phyloP scores from a whole-genome alignment of 2,329 filamentous ascomycete species.

The Paradendryphiella salina region DNA sequence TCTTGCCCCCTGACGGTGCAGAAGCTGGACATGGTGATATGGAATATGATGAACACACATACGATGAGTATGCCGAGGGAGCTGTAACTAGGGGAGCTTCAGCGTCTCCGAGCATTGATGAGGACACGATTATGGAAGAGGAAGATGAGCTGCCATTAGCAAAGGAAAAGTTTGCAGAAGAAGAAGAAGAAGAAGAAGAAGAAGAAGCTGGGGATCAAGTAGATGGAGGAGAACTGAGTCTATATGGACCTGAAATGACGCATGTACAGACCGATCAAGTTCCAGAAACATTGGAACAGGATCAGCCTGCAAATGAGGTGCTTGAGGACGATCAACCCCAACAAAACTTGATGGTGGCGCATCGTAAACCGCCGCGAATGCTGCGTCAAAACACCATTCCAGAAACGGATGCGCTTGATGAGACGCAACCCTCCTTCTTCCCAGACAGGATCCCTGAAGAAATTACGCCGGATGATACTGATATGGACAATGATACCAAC shows the following conservation, averaged over 20 bases:
- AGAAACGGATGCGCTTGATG: constrained; percentile 42
- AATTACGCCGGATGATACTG: background rate
- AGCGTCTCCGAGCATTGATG: constrained; percentile 11
- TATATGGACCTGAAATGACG: constrained; percentile 14
- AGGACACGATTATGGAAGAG: constrained; percentile 26
- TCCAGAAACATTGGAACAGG: constrained; percentile 30
- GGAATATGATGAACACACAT: constrained; percentile 30
- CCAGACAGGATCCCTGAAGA: constrained; percentile 5
- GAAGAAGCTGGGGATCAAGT: background rate
- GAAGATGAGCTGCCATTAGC: constrained; percentile 30
- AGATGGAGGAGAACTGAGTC: constrained; percentile 13
- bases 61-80: constrained; percentile 25
- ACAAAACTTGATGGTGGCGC: background rate
- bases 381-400: constrained; percentile 38
- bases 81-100: constrained; percentile 11
- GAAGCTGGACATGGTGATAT: constrained; percentile 32
- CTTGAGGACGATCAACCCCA: background rate
- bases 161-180: constrained; percentile 12
- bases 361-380: constrained; percentile 15
- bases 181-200: constrained; percentile 8
- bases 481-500: constrained; percentile 17
- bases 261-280: constrained; percentile 21
- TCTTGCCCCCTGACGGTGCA: constrained; percentile 20
- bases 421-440: constrained; percentile 39
- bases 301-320: constrained; percentile 2